phyloP scores from a whole-genome alignment of 2,329 filamentous ascomycete species.

The Exutisphaerella laricina region DNA sequence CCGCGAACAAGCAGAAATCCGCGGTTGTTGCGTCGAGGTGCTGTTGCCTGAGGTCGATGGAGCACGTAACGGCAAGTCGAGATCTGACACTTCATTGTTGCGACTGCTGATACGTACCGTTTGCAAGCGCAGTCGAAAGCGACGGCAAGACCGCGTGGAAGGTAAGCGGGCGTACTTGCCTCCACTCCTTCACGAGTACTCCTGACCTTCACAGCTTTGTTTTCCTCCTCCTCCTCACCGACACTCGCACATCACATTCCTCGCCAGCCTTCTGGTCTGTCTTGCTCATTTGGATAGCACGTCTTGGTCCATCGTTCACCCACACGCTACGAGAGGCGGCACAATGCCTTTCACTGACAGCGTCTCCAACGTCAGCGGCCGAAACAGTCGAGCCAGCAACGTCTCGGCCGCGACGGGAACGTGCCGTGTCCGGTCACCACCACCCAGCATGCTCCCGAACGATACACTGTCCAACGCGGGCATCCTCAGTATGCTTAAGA shows the following conservation, averaged over 20 bases:
- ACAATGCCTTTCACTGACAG: conserved; percentile 43
- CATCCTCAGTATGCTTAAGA: conserved; percentile 47
- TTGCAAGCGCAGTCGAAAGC: conserved; percentile 2
- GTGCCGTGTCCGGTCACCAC: conserved; percentile 27
- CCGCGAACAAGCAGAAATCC: too few relatives aligned
- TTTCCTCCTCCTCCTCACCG: conserved; percentile 11
- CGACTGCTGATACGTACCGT: not conserved
- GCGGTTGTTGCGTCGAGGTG: too few relatives aligned
- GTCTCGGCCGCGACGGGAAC: conserved; percentile 36
- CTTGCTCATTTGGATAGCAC: conserved; percentile 30
- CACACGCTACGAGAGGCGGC: conserved; percentile 29
- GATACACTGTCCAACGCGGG: conserved; percentile 36
- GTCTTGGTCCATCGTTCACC: conserved; percentile 24
- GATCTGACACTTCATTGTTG: not conserved
- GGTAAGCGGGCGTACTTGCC: conserved; percentile 4
- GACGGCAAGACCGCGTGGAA: conserved; percentile 1
- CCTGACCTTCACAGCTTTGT: conserved; percentile 9
- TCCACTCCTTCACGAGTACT: conserved; percentile 1
- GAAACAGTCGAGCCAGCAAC: conserved; percentile 45
- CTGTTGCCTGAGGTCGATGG: not conserved
- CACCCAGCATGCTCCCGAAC: conserved; percentile 28
- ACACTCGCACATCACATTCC: conserved; percentile 16
- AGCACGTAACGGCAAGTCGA: not conserved
- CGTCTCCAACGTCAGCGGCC: conserved; percentile 43
- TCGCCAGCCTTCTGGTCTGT: conserved; percentile 20